Base-by-base conservation (phyloP, 805 yeast genomes). In the Blastobotrys muscicola region DNA sequence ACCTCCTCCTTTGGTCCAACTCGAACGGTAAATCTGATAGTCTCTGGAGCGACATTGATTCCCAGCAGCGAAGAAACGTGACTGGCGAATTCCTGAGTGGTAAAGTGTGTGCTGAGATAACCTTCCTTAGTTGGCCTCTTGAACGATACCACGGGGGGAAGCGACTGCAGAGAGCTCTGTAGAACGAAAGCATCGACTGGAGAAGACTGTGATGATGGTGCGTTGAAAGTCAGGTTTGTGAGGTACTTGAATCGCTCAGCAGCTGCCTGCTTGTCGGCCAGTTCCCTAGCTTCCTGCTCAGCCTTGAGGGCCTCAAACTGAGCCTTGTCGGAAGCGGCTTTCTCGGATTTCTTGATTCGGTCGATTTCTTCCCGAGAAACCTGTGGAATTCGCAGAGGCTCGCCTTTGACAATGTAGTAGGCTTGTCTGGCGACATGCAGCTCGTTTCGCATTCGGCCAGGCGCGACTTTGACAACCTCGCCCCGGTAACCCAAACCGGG, bases 401-500 rank as follows among this genome's bases (percentile, higher is more conserved):
- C 45, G 32, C 54, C 55, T 51, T 65, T 35, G 23, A 71, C 58
- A 15, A 85, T 70, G 56, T 85, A 87, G 13, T 76, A 72, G 2
- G 95, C 96, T 36, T 85, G 83, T 54, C 84, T 80, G 47, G 68
- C 55, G 36, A 76, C 75, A 54, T 85, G 85, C 45, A 87, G 71
- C 53, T 66, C 75, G 64, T 84, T 85, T 57, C 90, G 76, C 95
- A 87, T 87, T 49, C 75, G 69, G 15, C 86, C 83, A 29, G 95
- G 87, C 49, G 76, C 72, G 13, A 87, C 95, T 31, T 73, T 67
- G 26, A 82, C 70, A 36, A 87, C 71, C 65, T 87, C 82, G 31
- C 96, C 96, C 47, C 65, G 67, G 15, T 65, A 65, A 14, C 94
- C 94, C 44, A 80, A 62, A 10, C 71, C 72, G 29, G 78, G 75